Base-by-base conservation (phyloP, 768 basidiomycete genomes). In the Lactarius vividus region DNA sequence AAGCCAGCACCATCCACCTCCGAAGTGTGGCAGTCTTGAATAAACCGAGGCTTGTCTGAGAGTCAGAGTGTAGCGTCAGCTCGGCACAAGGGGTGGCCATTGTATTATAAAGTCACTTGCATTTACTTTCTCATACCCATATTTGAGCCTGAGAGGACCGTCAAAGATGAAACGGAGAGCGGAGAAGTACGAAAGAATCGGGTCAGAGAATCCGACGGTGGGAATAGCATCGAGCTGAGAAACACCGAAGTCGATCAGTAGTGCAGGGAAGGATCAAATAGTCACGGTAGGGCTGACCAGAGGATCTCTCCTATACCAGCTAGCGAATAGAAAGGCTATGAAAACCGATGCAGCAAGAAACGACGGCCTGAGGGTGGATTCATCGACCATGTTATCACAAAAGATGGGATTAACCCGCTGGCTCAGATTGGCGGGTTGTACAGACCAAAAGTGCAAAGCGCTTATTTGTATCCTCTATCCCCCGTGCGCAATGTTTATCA, bases 171-270 rank as follows among this genome's bases (percentile, higher is more conserved):
- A 44, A 11, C 42, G 20, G 42, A 44, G 20, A 44, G 42, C 42
- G 11, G 64, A 57, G 44, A 65, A 31, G 35, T 65, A 68, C 1
- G 64, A 65, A 7, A 65, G 60, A 16, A 68, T 61, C 1, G 67
- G 67, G n/a, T 59, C 49, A 9, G 67, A 65, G 29, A 66, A 68
- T 1, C 67, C 67, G 26, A 68, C 6, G 20, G 67, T 68, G 6
- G 64, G 67, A 15, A 68, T 68, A 4, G 33, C 54, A 13, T 60
- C 29, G n/a, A 64, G 66, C 66, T 67, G 26, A 11, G 31, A 40
- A 57, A 5, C 23, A 2, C 18, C n/a, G 5, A 26, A n/a, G 16
- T 23, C 16, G 5, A 15, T 59, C 37, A 64, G 35, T 11, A 16
- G n/a, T 23, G 18, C 26, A 9, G 18, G 11, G 20, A 18, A 31